Evolutionary conservation across 306 rosid genomes (phyloP).

Genomic region (Geum urbanum): DNA sequence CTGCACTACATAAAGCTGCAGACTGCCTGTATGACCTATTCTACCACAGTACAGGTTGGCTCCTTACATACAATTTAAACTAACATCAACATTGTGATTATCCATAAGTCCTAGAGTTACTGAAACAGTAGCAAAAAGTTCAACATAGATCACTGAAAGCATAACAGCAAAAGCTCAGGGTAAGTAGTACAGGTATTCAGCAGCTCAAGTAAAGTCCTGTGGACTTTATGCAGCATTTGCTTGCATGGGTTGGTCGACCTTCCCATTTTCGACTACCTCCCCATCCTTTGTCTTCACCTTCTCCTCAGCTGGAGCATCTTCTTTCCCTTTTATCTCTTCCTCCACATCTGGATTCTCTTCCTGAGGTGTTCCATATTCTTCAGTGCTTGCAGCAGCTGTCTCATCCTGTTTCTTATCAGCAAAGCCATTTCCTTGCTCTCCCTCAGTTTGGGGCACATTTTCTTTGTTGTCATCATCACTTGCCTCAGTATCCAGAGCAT

Average conservation of each 20-base stretch:
- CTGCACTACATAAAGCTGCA: constrained; percentile 27
- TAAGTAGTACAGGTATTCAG: constrained; percentile 29
- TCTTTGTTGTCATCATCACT: constrained; percentile 29
- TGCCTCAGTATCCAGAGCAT: constrained; percentile 20
- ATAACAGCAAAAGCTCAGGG: constrained; percentile 28
- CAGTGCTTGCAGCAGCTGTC: constrained; percentile 19
- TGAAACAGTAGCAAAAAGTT: constrained; percentile 8
- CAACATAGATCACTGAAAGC: constrained; percentile 17
- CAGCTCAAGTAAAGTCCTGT: constrained; percentile 29
- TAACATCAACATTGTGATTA: constrained; percentile 38
- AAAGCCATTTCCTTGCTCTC: constrained; percentile 31
- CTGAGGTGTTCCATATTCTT: constrained; percentile 39
- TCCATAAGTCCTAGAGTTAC: constrained; percentile 32
- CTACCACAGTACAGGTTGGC: constrained; percentile 21
- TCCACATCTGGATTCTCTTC: constrained; percentile 24
- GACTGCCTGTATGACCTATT: constrained; percentile 37
- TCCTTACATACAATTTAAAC: constrained; percentile 38
- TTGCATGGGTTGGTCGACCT: constrained; percentile 39
- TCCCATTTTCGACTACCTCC: constrained; percentile 43
- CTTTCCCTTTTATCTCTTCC: constrained; percentile 30
- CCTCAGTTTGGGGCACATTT: constrained; percentile 19
- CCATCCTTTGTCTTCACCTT: constrained; percentile 34
- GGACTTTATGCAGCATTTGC: constrained; percentile 28
- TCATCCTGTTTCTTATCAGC: constrained; percentile 30
- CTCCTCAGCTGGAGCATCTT: constrained; percentile 37